Evolutionary conservation across 345 rosid genomes (phyloP), one percentile per base, ranked within the genome.

Genomic region (Reutealis trisperma): DNA sequence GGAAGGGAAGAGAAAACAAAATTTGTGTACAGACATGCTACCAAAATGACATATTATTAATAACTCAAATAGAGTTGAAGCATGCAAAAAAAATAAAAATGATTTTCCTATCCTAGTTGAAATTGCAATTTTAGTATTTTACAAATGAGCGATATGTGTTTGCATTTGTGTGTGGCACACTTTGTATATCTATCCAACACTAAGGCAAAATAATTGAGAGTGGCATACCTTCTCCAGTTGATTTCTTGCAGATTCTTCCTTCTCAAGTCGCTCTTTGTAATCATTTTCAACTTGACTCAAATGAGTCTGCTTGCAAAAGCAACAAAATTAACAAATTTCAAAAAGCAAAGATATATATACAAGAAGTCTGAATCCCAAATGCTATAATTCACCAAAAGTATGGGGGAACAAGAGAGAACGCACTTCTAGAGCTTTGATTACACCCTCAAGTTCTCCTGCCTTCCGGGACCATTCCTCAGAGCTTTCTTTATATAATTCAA

Each of bases 371-470:
- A 66, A 8, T 8, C 27, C 10, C 51, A 65, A 9, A 65, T 37
- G 6, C 21, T 65, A 37, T 18, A 8, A 19, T 42, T 42, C 52
- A 66, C 16, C n/a, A 66, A 42, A 41, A 19, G 10, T 66, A 59
- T 2, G 1, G 11, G 34, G 3, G 15, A 8, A 69, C 3, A 4
- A n/a, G 77, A 52, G 71, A 63, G 75, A 76, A 70, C 87, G 81
- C 83, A 96, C 99, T 83, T 96, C 98, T 54, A 96, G 77, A 78
- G 98, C 99, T 81, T 89, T 96, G 63, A 96, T 86, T 60, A 91
- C 98, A 68, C 99, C 99, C 85, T 96, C 99, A 76, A 93, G 99
- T 86, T 96, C 99, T 71, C 90, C 91, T 8, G 97, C 94, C 90
- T 93, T 93, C 77, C 84, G 84, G 62, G 98, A 93, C 97, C 96